phyloP scores from a whole-genome alignment of 805 yeast genomes.

The Kockiozyma suomiensis region DNA sequence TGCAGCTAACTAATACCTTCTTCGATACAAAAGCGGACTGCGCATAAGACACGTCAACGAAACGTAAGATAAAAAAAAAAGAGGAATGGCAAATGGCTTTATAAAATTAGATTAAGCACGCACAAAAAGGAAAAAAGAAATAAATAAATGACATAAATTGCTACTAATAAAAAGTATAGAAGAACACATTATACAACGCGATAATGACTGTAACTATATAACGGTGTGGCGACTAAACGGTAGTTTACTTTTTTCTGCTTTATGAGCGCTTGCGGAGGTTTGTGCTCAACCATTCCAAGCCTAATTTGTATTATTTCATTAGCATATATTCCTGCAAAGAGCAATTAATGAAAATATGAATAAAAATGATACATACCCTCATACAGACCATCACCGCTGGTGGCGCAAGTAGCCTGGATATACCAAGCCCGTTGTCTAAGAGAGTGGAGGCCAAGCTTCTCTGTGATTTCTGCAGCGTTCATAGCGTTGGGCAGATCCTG shows the following conservation, averaged over 20 bases:
- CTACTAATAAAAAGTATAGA: conserved; percentile 22
- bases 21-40: neutral
- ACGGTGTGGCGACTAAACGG: conserved; percentile 3
- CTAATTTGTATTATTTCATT: conserved; percentile 7
- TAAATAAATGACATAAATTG: conserved; percentile 17
- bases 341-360: neutral
- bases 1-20: neutral
- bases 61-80: neutral
- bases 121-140: conserved; percentile 3
- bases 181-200: conserved; percentile 18
- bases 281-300: conserved; percentile 35
- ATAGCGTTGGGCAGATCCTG: conserved; percentile 75
- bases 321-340: conserved; percentile 8
- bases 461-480: conserved; percentile 79
- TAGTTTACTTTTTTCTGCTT: conserved; percentile 13
- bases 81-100: conserved; percentile 6
- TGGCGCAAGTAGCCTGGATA: conserved; percentile 87
- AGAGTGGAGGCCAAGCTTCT: conserved; percentile 63
- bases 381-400: conserved; percentile 84
- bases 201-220: conserved; percentile 25
- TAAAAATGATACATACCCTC: conserved; percentile 55
- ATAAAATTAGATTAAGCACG: conserved; percentile 3
- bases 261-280: conserved; percentile 35
- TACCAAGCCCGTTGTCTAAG: conserved; percentile 80
- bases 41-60: neutral